A percentile compares a stretch with the other conserved stretches of the same genome.
phyloP scores from a whole-genome alignment of 2,329 filamentous ascomycete genomes.

The Huntiella omanensis region DNA sequence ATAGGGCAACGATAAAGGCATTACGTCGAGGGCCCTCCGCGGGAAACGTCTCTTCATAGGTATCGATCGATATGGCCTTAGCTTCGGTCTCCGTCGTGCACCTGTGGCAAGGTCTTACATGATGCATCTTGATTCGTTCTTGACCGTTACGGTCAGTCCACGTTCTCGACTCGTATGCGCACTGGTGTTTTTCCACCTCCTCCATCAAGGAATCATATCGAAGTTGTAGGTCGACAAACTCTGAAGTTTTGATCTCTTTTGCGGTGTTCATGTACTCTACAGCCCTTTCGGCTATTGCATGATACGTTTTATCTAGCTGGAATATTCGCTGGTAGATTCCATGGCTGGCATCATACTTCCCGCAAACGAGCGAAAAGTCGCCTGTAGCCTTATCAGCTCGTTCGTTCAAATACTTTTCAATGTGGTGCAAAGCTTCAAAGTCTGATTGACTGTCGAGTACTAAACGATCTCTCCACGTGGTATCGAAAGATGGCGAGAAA shows the following conservation, averaged over 20 bases:
- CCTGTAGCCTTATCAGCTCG: neutral
- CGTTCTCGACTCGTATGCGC: too few relatives aligned
- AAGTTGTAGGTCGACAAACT: too few relatives aligned
- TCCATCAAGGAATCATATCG: too few relatives aligned
- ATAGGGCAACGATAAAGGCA: constrained; percentile 33
- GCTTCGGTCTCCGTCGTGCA: constrained; percentile 15
- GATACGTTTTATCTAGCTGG: neutral
- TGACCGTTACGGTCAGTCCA: too few relatives aligned
- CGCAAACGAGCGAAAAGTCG: neutral
- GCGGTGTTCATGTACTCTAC: neutral
- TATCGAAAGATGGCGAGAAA: neutral
- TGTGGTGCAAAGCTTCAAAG: constrained; percentile 23
- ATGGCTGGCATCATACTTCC: neutral
- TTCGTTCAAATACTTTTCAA: constrained; percentile 26
- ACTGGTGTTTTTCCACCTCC: too few relatives aligned
- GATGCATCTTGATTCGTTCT: too few relatives aligned
- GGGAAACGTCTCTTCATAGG: constrained; percentile 40
- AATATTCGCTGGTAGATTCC: neutral
- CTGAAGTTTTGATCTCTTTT: too few relatives aligned
- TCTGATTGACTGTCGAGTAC: constrained; percentile 25
- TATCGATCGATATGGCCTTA: constrained; percentile 21
- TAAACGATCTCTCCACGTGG: constrained; percentile 23
- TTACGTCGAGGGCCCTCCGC: constrained; percentile 17
- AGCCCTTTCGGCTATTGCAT: neutral
- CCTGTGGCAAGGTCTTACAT: too few relatives aligned